Evolutionary conservation across 2,329 filamentous ascomycete species (phyloP).

Genomic region (Colletotrichum nymphaeae): DNA sequence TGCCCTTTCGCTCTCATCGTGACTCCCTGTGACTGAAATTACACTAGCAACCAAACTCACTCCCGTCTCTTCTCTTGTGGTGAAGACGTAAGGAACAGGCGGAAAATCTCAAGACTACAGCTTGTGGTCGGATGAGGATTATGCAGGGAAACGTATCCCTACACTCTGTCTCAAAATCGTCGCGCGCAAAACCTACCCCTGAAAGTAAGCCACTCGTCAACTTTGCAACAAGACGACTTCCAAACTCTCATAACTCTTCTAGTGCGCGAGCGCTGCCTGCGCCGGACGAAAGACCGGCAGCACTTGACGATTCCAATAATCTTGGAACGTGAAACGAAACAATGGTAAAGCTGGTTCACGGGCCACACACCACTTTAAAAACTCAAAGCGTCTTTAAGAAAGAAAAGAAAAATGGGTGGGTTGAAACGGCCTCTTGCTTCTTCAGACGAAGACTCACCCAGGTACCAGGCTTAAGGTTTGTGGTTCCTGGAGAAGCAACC

Average conservation of each 20-base stretch:
- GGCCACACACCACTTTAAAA: not conserved
- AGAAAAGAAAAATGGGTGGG: conserved; percentile 1
- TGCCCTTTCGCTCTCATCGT: too few relatives aligned
- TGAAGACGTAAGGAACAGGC: too few relatives aligned
- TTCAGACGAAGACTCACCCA: conserved; percentile 5
- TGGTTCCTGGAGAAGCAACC: not conserved
- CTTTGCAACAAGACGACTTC: not conserved
- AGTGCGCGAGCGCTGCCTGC: not conserved
- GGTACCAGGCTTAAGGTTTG: not conserved
- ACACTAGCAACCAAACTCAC: fast-evolving
- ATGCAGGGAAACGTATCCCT: not conserved
- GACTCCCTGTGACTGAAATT: too few relatives aligned
- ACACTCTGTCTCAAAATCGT: not conserved
- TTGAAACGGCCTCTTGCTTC: conserved; percentile 11
- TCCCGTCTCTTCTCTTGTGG: too few relatives aligned
- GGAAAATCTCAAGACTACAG: not conserved
- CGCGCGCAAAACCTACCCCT: not conserved
- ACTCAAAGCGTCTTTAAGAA: conserved; percentile 4
- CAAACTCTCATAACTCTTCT: not conserved
- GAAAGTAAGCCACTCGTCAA: not conserved
- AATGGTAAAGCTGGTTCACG: not conserved
- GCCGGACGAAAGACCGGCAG: not conserved
- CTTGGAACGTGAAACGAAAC: conserved; percentile 26
- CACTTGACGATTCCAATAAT: not conserved
- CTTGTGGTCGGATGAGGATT: not conserved